These are phyloP conservation scores for Rhododendron ferrugineum DNA, from an alignment of 148 eudicot species.

Conservation along the genomic window DNA sequence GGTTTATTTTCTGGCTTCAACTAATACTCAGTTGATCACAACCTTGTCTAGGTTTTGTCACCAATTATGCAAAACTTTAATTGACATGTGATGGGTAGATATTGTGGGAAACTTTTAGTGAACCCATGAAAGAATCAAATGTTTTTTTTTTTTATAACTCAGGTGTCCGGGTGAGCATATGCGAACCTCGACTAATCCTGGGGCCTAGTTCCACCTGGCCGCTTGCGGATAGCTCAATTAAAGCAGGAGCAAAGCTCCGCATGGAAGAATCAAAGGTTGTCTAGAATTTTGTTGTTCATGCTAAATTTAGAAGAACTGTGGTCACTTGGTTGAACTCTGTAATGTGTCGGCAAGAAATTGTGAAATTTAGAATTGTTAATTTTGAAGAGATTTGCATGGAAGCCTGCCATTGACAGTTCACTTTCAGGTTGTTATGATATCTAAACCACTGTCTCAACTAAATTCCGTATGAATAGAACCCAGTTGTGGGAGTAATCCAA, in stretches of 20 bases:
- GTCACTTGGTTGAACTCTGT: neutral
- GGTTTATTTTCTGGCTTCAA: neutral
- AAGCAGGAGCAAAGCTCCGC: too few relatives aligned
- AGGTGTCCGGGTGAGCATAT: neutral
- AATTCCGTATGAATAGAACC: neutral
- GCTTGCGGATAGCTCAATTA: neutral
- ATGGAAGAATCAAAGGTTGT: neutral
- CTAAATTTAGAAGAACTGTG: neutral
- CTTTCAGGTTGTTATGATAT: neutral
- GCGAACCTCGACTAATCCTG: too few relatives aligned
- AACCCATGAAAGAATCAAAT: neutral
- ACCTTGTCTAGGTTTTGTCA: neutral
- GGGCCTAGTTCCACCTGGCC: neutral
- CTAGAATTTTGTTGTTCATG: neutral
- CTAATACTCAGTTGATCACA: neutral
- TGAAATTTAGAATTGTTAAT: neutral
- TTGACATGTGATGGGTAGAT: neutral
- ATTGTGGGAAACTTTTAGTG: neutral
- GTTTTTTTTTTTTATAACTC: neutral
- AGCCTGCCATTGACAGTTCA: neutral
- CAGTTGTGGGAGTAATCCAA: neutral
- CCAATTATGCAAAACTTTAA: neutral
- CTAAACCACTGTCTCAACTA: neutral
- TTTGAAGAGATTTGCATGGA: neutral
- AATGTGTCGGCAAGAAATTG: neutral